Conservation (phyloP, 148 eudicot species). For the Cornus kousa region DNA sequence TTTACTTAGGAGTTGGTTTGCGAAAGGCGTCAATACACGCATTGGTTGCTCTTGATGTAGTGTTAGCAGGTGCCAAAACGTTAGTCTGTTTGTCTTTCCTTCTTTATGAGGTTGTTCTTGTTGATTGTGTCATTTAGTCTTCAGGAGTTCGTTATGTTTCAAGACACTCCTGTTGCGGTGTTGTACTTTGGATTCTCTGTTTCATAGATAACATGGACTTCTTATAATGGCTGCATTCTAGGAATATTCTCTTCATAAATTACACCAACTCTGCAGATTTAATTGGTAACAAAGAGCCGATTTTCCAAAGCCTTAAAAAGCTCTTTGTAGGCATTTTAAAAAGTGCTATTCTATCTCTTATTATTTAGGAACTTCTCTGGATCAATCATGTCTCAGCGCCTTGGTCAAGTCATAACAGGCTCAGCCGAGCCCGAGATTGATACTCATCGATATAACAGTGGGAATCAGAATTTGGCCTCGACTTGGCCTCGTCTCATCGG, state of each 20-base stretch:
- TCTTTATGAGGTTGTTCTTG: background rate
- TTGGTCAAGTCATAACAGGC: too few species aligned
- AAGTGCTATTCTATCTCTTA: background rate
- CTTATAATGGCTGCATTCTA: background rate
- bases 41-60: background rate
- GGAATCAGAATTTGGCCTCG: too few species aligned
- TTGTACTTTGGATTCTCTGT: background rate
- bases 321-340: background rate
- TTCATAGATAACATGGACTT: background rate
- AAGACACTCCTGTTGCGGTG: background rate
- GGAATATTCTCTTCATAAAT: background rate
- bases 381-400: too few species aligned
- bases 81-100: background rate
- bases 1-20: background rate
- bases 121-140: background rate
- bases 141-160: background rate
- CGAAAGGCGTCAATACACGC: background rate
- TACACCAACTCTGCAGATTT: background rate
- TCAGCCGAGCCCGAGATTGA: too few species aligned
- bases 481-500: too few species aligned
- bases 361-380: background rate
- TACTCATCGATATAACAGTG: too few species aligned
- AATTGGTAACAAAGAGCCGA: too few species aligned
- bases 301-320: background rate
- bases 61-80: background rate